Evolutionary conservation across 2,329 filamentous ascomycete genomes (phyloP).

Genomic region (Apiospora marii): DNA sequence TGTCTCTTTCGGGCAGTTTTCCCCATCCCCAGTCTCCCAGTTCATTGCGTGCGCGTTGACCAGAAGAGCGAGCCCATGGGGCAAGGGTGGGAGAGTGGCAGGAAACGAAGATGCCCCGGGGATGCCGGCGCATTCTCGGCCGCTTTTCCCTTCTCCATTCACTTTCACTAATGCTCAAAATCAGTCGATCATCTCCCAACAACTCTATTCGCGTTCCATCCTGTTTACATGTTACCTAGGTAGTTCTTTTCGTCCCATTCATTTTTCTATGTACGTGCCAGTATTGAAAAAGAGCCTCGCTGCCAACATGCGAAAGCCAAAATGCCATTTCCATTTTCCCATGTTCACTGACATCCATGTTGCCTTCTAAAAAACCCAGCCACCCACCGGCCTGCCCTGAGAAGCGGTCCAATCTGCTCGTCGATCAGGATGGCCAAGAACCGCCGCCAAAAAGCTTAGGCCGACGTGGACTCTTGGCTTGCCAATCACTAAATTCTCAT

Average conservation of each 20-base stretch:
- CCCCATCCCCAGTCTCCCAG: neutral
- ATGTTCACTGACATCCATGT: neutral
- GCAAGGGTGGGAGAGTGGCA: neutral
- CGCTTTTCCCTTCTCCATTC: neutral
- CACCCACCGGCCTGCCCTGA: neutral
- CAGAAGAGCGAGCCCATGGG: neutral
- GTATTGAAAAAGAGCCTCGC: neutral
- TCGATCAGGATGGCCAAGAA: neutral
- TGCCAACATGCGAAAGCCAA: neutral
- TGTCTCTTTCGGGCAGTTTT: neutral
- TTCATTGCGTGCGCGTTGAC: neutral
- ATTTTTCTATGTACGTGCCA: neutral
- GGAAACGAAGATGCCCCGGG: neutral
- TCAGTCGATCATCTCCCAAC: neutral
- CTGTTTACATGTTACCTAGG: neutral
- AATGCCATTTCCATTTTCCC: conserved; percentile 5
- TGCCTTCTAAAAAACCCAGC: neutral
- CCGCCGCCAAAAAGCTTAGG: neutral
- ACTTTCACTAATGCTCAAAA: neutral
- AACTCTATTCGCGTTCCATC: conserved; percentile 3
- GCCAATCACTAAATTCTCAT: neutral
- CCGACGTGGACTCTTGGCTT: neutral
- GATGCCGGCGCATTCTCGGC: conserved; percentile 6
- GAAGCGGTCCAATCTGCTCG: neutral
- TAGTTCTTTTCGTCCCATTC: neutral